Conservation (phyloP, 2,329 filamentous ascomycete genomes). For the Zymoseptoria brevis region DNA sequence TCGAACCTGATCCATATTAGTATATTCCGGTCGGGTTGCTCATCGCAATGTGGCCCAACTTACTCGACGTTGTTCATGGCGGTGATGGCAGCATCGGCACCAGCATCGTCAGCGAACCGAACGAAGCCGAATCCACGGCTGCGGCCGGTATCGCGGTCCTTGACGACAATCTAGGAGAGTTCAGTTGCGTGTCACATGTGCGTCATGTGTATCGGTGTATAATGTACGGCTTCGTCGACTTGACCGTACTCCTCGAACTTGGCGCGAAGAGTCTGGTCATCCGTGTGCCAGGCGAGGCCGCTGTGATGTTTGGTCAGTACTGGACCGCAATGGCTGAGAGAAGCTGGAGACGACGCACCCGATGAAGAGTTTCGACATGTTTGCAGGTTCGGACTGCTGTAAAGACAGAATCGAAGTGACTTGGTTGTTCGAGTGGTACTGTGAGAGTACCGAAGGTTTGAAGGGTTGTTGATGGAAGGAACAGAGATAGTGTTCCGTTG, state of each 20-base stretch:
- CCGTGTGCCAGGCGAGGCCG: slow-evolving; percentile 97
- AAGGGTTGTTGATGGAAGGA: not conserved
- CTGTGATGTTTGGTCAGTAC: slow-evolving; percentile 40
- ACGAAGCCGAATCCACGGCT: slow-evolving; percentile 98
- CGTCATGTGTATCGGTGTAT: not conserved
- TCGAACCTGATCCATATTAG: slow-evolving; percentile 60
- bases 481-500: not conserved
- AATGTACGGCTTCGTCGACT: slow-evolving; percentile 81
- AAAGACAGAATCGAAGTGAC: slow-evolving; percentile 24
- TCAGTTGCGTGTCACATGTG: slow-evolving; percentile 3
- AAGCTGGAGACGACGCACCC: slow-evolving; percentile 49
- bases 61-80: slow-evolving; percentile 88
- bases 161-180: slow-evolving; percentile 73
- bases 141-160: slow-evolving; percentile 91
- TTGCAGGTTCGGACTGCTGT: slow-evolving; percentile 23
- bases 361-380: slow-evolving; percentile 91
- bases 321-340: not conserved
- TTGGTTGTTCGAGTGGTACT: not conserved
- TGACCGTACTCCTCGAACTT: slow-evolving; percentile 90
- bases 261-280: slow-evolving; percentile 73
- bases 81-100: slow-evolving; percentile 68
- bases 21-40: not conserved
- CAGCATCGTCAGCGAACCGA: slow-evolving; percentile 67
- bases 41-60: slow-evolving; percentile 31
- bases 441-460: not conserved